phyloP scores from a whole-genome alignment of 352 stramenopile genomes.

The Globisporangium viniferum region DNA sequence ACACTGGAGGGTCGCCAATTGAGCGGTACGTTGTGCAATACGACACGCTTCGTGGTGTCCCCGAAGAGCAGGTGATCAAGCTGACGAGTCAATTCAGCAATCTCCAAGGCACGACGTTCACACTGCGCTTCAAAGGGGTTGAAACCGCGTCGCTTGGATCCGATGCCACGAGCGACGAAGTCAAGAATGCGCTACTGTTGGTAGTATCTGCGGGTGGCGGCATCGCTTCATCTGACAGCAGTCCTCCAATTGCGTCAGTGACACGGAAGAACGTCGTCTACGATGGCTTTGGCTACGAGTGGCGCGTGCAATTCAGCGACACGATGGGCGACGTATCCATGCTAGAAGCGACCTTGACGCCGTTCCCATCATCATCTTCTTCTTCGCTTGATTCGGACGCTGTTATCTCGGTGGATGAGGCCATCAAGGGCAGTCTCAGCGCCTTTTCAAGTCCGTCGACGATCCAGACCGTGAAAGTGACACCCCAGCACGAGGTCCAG shows the following conservation, averaged over 20 bases:
- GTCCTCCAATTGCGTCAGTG: conserved; percentile 21
- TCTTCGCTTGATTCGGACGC: conserved; percentile 19
- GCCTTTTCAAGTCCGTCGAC: conserved; percentile 19
- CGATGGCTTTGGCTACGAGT: conserved; percentile 62
- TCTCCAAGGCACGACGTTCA: conserved; percentile 34
- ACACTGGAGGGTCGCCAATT: conserved; percentile 43
- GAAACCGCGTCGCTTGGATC: conserved; percentile 27
- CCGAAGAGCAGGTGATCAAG: conserved; percentile 63
- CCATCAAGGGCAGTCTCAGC: conserved; percentile 34
- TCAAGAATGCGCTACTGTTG: conserved; percentile 21
- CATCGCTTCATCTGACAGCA: not conserved
- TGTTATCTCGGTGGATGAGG: conserved; percentile 36
- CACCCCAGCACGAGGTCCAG: conserved; percentile 47
- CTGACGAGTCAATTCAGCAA: conserved; percentile 33
- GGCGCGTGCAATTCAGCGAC: conserved; percentile 61
- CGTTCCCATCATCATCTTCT: not conserved
- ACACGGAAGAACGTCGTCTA: conserved; percentile 43
- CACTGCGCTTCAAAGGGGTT: conserved; percentile 18
- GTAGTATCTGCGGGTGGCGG: not conserved
- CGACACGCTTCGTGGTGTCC: conserved; percentile 49
- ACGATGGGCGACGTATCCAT: conserved; percentile 50
- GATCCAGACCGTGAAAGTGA: conserved; percentile 27
- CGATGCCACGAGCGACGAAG: conserved; percentile 34
- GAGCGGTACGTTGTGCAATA: conserved; percentile 51
- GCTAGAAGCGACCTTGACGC: conserved; percentile 13